Conservation (phyloP, 2,329 filamentous ascomycete species). For the Aspergillus ochraceus region DNA sequence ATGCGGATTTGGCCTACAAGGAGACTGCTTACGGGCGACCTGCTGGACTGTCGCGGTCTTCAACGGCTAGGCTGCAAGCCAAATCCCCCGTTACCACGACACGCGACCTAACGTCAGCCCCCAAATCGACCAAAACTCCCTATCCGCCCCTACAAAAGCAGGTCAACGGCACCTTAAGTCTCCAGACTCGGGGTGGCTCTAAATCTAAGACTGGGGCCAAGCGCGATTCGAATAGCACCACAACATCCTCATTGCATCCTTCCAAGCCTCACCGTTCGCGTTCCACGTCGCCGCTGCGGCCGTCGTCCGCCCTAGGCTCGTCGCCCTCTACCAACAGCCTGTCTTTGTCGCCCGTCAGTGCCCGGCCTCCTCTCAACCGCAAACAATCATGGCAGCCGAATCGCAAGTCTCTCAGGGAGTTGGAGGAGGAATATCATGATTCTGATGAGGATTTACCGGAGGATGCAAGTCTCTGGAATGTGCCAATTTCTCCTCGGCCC, state of each 20-base stretch:
- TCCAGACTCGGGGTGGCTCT: conserved; percentile 28
- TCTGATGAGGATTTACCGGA: conserved; percentile 53
- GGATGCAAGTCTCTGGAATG: conserved; percentile 52
- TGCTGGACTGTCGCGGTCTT: conserved; percentile 26
- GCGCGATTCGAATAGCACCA: conserved; percentile 22
- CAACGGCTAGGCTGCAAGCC: conserved; percentile 25
- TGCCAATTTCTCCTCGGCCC: conserved; percentile 50
- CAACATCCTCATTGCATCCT: conserved; percentile 28
- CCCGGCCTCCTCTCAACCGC: conserved; percentile 27
- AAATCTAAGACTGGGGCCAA: conserved; percentile 24
- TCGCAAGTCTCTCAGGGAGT: conserved; percentile 48
- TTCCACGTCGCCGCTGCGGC: conserved; percentile 31
- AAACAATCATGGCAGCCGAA: conserved; percentile 45
- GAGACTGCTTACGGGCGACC: conserved; percentile 29
- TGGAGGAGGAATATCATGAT: conserved; percentile 53
- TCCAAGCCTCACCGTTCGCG: conserved; percentile 32
- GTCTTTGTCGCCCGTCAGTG: conserved; percentile 23
- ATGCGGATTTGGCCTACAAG: conserved; percentile 47
- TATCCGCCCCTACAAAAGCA: conserved; percentile 26
- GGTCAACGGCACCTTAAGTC: conserved; percentile 26
- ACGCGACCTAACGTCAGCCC: conserved; percentile 35
- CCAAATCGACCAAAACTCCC: conserved; percentile 24
- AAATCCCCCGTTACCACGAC: conserved; percentile 31
- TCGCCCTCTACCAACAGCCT: conserved; percentile 28
- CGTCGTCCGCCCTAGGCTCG: conserved; percentile 23